Base-by-base conservation (phyloP, 345 rosid species). In the Bruguiera parviflora region DNA sequence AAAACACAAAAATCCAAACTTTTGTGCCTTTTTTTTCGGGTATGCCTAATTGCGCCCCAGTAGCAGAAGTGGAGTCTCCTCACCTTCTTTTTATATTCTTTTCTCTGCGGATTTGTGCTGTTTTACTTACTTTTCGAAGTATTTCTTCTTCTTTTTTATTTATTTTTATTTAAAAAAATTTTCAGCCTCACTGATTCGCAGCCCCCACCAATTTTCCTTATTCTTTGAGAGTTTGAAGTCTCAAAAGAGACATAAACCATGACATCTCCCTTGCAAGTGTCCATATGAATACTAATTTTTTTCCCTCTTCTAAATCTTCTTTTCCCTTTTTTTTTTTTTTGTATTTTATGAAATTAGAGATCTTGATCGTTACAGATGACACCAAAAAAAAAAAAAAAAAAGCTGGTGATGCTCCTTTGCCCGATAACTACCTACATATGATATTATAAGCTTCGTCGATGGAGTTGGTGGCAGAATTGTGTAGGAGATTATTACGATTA, bases 91-190 rank as follows among this genome's bases (percentile, higher is more conserved):
- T 39, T 20, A 15, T 25, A 18, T 1, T 69, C 56, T 58, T 55
- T 73, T 77, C 64, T 69, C 37, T 8, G 9, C 9, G 75, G 77
- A 69, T 79, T 77, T 70, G 70, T 71, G 76, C 76, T 69, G 4
- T 65, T 49, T 28, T 5, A 8, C 9, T 33, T 33, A 22, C 24
- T 24, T 39, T 55, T 31, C 66, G n/a, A 3, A 64, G 37, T 64
- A 53, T 56, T 52, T 53, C 49, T 39, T 67, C 6, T 15, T 29
- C 58, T 33, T 33, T 0, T 5, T 32, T 32, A 0, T 32, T 32
- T 6, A 4, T 32, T 32, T 32, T 6, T 6, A 32, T 27, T 27
- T 27, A 27, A 1, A 3, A 31, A 49, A 27, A 16, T 33, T 33
- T 56, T 16, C 9, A 5, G 6, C 37, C 37, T 1, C 28, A 11